phyloP scores from a whole-genome alignment of 306 rosid genomes.

The Datisca glomerata region DNA sequence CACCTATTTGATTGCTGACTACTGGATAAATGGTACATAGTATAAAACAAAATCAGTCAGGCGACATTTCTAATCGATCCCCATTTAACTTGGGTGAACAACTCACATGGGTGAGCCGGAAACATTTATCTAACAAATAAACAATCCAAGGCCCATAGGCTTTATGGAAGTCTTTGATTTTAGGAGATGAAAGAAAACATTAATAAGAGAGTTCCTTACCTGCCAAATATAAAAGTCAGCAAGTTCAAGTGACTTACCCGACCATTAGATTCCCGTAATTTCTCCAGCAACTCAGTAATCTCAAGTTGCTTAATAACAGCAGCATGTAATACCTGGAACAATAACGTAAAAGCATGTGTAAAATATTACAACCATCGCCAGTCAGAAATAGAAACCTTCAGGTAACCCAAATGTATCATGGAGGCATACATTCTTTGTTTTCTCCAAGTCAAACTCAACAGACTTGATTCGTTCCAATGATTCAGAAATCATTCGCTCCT shows the following conservation, averaged over 20 bases:
- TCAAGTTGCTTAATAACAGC: conserved; percentile 73
- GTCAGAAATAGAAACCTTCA: conserved; percentile 4
- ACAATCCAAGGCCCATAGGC: too few species aligned
- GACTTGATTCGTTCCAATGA: conserved; percentile 84
- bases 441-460: conserved; percentile 82
- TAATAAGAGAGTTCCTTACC: too few species aligned
- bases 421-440: conserved; percentile 73
- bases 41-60: too few species aligned
- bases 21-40: too few species aligned
- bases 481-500: conserved; percentile 69
- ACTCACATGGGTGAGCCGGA: too few species aligned
- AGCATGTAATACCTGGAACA: conserved; percentile 55
- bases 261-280: conserved; percentile 36
- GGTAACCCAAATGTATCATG: conserved; percentile 5
- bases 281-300: conserved; percentile 57
- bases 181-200: neutral
- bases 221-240: too few species aligned
- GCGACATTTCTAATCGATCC: too few species aligned
- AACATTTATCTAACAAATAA: too few species aligned
- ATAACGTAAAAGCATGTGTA: conserved; percentile 2
- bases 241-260: conserved; percentile 62
- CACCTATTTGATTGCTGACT: too few species aligned
- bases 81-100: too few species aligned
- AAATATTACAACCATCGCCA: conserved; percentile 1
- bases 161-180: neutral